Evolutionary conservation across 1,139 yeast genomes (phyloP).

Genomic region (Magnusiomyces suaveolens): DNA sequence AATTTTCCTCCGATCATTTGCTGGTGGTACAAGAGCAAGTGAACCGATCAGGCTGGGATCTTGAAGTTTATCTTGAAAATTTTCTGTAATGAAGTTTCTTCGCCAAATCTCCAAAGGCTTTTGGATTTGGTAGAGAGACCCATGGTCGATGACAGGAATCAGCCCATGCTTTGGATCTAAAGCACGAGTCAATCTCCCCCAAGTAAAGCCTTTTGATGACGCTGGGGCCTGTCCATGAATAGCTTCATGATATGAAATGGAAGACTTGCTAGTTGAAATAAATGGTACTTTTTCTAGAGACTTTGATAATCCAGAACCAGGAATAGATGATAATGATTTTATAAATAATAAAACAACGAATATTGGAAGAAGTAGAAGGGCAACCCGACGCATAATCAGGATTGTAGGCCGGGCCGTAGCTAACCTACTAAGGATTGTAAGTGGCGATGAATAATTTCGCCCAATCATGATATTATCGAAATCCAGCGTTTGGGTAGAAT

Average conservation of each 20-base stretch:
- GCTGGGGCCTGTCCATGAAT: background rate
- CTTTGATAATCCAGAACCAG: background rate
- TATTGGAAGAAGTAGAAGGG: background rate
- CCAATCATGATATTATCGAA: background rate
- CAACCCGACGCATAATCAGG: background rate
- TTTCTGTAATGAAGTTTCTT: background rate
- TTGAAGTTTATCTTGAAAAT: background rate
- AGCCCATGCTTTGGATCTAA: background rate
- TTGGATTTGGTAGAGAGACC: background rate
- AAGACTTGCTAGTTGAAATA: background rate
- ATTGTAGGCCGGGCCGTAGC: background rate
- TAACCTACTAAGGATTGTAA: background rate
- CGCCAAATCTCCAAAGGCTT: background rate
- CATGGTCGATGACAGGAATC: background rate
- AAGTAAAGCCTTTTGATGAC: background rate
- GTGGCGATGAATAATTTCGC: background rate
- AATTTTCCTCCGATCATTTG: constrained; percentile 18
- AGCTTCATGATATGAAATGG: background rate
- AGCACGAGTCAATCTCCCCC: background rate
- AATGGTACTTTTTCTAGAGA: background rate
- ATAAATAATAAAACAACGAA: background rate
- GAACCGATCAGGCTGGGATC: background rate
- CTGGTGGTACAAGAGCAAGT: constrained; percentile 13
- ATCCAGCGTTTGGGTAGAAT: background rate
- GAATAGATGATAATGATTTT: background rate